Percentiles rank a stretch among this genome's conserved stretches.
Evolutionary conservation across 1,284 basidiomycete species (phyloP).

Genomic region (Tilletiaria anomala): DNA sequence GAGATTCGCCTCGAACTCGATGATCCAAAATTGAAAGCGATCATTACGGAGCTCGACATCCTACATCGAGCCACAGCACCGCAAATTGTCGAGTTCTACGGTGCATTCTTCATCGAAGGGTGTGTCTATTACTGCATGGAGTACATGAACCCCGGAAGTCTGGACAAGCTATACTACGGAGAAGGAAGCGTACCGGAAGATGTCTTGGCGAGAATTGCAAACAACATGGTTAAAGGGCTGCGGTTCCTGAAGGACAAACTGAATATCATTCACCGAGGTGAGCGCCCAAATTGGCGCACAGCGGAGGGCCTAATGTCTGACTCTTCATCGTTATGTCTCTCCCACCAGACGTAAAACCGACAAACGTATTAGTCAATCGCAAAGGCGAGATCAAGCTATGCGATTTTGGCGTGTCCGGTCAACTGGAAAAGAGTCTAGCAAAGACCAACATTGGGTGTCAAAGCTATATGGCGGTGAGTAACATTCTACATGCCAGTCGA

Average conservation of each 20-base stretch:
- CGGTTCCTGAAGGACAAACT: slow-evolving; percentile 90
- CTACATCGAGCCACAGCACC: slow-evolving; percentile 80
- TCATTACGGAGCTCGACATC: slow-evolving; percentile 97
- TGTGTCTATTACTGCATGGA: slow-evolving; percentile 99
- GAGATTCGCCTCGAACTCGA: slow-evolving; percentile 97
- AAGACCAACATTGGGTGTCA: slow-evolving; percentile 99
- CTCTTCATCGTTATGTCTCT: neutral
- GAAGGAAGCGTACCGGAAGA: slow-evolving; percentile 58
- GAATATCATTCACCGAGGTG: slow-evolving; percentile 77
- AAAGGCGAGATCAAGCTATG: slow-evolving; percentile 86
- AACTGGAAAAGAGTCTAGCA: slow-evolving; percentile 85
- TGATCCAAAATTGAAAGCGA: slow-evolving; percentile 80
- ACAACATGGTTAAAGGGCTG: slow-evolving; percentile 72
- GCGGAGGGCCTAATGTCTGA: neutral
- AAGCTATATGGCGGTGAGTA: slow-evolving; percentile 70
- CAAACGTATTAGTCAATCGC: slow-evolving; percentile 81
- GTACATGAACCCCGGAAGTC: slow-evolving; percentile 88
- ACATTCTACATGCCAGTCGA: neutral
- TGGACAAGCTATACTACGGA: slow-evolving; percentile 57
- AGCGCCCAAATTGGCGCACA: neutral
- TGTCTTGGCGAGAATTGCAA: slow-evolving; percentile 70
- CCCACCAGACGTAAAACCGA: slow-evolving; percentile 71
- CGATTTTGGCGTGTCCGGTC: slow-evolving; percentile 95
- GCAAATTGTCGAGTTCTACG: slow-evolving; percentile 94
- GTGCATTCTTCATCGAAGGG: slow-evolving; percentile 95